phyloP scores from a whole-genome alignment of 345 rosid genomes.

The Anacardium occidentale region DNA sequence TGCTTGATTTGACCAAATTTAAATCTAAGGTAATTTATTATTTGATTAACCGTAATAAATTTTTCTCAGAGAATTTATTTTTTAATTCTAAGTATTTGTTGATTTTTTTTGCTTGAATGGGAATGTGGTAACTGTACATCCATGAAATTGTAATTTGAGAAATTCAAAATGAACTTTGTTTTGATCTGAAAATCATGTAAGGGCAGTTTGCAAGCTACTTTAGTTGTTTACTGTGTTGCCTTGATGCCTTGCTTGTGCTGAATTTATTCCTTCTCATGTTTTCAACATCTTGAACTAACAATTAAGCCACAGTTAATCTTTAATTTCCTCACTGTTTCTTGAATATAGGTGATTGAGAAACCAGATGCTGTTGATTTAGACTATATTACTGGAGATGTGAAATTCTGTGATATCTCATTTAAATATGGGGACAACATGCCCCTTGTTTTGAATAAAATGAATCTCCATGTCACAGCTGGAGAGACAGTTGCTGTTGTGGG shows the following conservation, averaged over 20 bases:
- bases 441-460: constrained; percentile 59
- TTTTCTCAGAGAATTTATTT: constrained; percentile 1
- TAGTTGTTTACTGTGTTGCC: neutral
- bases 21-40: constrained; percentile 52
- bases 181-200: neutral
- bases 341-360: constrained; percentile 60
- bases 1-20: constrained; percentile 61
- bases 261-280: constrained; percentile 12
- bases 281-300: neutral
- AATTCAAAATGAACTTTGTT: constrained; percentile 3
- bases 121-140: neutral
- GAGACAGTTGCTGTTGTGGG: constrained; percentile 91
- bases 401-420: constrained; percentile 65
- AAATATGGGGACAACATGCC: constrained; percentile 55
- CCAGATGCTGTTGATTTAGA: constrained; percentile 56
- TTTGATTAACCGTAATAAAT: neutral
- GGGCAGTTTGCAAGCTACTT: neutral
- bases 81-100: neutral
- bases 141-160: constrained; percentile 5
- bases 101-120: neutral
- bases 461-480: constrained; percentile 84
- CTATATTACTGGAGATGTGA: constrained; percentile 68
- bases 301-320: neutral
- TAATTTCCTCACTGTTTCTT: constrained; percentile 16
- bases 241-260: neutral